These are phyloP conservation scores for Aspergillus persii DNA, from an alignment of 2,329 filamentous ascomycete genomes.

Conservation along the genomic window DNA sequence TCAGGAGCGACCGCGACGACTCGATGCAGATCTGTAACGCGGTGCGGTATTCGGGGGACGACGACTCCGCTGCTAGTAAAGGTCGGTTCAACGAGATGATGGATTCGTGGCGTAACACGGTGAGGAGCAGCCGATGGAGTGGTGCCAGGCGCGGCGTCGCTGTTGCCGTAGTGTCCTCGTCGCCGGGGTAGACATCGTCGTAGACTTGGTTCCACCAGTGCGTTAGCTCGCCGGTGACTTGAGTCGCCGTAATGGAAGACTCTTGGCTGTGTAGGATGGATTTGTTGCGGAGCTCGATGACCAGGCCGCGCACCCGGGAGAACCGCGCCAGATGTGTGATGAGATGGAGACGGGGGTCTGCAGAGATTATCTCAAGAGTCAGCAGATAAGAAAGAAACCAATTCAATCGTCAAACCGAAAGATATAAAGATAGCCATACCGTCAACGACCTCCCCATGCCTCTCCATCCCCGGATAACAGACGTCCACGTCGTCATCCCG, in stretches of 20 bases:
- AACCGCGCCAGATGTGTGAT: slow-evolving; percentile 48
- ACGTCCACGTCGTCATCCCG: slow-evolving; percentile 59
- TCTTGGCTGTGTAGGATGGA: slow-evolving; percentile 48
- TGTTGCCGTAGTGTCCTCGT: slow-evolving; percentile 9
- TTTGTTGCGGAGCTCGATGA: slow-evolving; percentile 55
- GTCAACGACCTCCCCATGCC: slow-evolving; percentile 31
- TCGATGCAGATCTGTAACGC: slow-evolving; percentile 54
- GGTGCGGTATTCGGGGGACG: slow-evolving; percentile 46
- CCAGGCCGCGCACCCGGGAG: slow-evolving; percentile 50
- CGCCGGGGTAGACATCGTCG: slow-evolving; percentile 46
- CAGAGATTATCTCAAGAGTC: background rate
- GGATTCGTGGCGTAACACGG: slow-evolving; percentile 50
- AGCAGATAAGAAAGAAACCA: background rate
- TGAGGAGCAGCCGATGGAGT: slow-evolving; percentile 44
- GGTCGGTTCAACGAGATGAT: slow-evolving; percentile 53
- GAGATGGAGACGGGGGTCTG: slow-evolving; percentile 31
- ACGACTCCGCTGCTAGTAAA: slow-evolving; percentile 46
- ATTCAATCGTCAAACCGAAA: background rate
- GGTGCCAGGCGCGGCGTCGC: slow-evolving; percentile 14
- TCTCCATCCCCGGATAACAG: slow-evolving; percentile 53
- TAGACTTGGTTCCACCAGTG: slow-evolving; percentile 57
- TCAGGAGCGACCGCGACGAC: slow-evolving; percentile 50
- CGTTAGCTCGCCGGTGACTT: slow-evolving; percentile 50
- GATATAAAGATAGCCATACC: background rate
- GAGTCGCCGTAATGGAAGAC: slow-evolving; percentile 42